These are phyloP conservation scores for Mantamonas sphyraenae DNA, from an alignment of 78 protist species.

Conservation along the genomic window DNA sequence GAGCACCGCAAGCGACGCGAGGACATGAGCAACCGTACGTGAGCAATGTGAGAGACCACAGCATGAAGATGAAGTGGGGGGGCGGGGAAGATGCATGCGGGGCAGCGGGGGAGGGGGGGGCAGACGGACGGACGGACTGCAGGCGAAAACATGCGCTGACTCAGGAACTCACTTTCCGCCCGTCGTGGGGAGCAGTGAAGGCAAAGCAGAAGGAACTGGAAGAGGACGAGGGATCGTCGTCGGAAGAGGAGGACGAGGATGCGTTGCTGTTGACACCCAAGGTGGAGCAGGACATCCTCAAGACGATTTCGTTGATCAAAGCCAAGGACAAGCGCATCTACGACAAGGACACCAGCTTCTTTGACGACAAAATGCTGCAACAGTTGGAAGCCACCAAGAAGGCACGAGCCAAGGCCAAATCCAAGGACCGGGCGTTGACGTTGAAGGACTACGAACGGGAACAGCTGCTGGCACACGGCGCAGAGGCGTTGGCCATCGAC, in stretches of 20 bases:
- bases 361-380: not conserved
- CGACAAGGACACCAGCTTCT: not conserved
- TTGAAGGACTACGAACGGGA: conserved; percentile 20
- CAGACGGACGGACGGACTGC: no score
- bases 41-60: no score
- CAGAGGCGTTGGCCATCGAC: conserved; percentile 2
- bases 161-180: no score
- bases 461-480: conserved; percentile 25
- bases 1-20: not conserved
- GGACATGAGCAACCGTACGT: not conserved
- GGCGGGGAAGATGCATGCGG: no score
- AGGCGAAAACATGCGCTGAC: no score
- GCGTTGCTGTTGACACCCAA: not conserved
- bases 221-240: no score
- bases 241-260: not conserved
- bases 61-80: no score
- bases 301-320: not conserved
- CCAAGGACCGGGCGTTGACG: conserved; percentile 11
- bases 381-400: not conserved
- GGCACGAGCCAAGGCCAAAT: not conserved
- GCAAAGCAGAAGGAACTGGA: no score
- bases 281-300: not conserved
- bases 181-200: no score
- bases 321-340: conserved; percentile 2
- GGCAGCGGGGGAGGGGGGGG: no score